These are phyloP conservation scores for Termitomyces sp. DNA, from an alignment of 768 basidiomycete species.

Conservation along the genomic window DNA sequence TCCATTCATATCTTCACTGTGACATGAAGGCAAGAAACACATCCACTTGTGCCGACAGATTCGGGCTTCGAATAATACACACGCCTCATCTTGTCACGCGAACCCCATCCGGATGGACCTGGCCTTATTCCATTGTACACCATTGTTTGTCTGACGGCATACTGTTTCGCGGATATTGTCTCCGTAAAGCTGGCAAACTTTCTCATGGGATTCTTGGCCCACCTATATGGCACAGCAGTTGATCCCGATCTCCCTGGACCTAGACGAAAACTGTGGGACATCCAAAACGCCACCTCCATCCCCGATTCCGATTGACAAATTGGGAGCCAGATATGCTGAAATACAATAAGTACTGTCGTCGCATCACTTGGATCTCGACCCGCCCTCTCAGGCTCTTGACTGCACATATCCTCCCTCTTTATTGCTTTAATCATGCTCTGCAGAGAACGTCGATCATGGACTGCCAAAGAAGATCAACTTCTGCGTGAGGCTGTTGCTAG, in stretches of 20 bases:
- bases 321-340: slow-evolving; percentile 12
- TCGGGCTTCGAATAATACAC: slow-evolving; percentile 12
- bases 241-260: slow-evolving; percentile 18
- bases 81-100: slow-evolving; percentile 1
- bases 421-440: slow-evolving; percentile 25
- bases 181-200: slow-evolving; percentile 13
- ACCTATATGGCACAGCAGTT: slow-evolving; percentile 16
- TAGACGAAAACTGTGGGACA: slow-evolving; percentile 13
- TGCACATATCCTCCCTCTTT: background rate
- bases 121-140: slow-evolving; percentile 2
- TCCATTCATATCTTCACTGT: background rate
- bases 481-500: slow-evolving; percentile 44
- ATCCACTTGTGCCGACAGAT: slow-evolving; percentile 16
- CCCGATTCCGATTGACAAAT: slow-evolving; percentile 18
- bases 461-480: slow-evolving; percentile 45
- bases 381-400: background rate
- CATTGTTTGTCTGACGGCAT: slow-evolving; percentile 21
- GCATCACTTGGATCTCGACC: slow-evolving; percentile 18
- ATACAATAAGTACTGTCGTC: slow-evolving; percentile 15
- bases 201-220: slow-evolving; percentile 17
- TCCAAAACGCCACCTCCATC: slow-evolving; percentile 18
- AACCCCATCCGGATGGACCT: slow-evolving; percentile 11
- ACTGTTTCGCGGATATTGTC: slow-evolving; percentile 15
- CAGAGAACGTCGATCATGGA: slow-evolving; percentile 48
- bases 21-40: slow-evolving; percentile 7